Conservation (phyloP, 106 monocot genomes). For the Acanthochlamys bracteata region DNA sequence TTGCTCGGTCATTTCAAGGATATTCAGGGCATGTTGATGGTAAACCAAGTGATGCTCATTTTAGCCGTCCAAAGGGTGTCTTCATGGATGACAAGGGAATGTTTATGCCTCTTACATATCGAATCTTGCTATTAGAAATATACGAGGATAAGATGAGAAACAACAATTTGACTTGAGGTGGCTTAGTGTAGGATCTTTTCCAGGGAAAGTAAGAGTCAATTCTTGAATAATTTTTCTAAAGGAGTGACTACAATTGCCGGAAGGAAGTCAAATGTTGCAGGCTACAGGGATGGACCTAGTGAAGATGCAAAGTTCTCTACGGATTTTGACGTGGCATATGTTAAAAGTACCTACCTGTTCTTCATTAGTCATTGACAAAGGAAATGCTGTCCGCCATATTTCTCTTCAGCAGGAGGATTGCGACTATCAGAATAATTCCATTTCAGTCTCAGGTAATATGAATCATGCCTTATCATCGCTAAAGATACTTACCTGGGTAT, state of each 20-base stretch:
- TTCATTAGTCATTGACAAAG: slow-evolving; percentile 84
- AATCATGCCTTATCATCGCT: neutral
- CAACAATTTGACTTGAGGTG: neutral
- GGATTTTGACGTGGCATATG: slow-evolving; percentile 86
- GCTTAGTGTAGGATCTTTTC: neutral
- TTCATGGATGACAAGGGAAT: slow-evolving; percentile 90
- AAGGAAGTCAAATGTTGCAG: slow-evolving; percentile 81
- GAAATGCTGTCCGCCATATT: slow-evolving; percentile 95
- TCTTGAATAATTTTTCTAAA: slow-evolving; percentile 15
- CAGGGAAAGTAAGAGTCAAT: neutral
- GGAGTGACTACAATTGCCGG: slow-evolving; percentile 99
- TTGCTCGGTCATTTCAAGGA: slow-evolving; percentile 96
- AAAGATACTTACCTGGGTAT: no score
- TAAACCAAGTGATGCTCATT: slow-evolving; percentile 89
- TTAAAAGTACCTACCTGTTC: slow-evolving; percentile 75
- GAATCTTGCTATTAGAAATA: slow-evolving; percentile 92
- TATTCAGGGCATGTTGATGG: slow-evolving; percentile 94
- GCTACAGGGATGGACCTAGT: slow-evolving; percentile 95
- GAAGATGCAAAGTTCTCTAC: slow-evolving; percentile 96
- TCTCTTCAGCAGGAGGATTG: slow-evolving; percentile 91
- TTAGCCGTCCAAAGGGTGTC: slow-evolving; percentile 78
- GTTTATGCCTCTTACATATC: slow-evolving; percentile 89
- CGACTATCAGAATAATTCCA: slow-evolving; percentile 48
- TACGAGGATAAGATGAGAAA: slow-evolving; percentile 68
- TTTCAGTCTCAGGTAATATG: slow-evolving; percentile 64